Base-by-base conservation (phyloP, 139 green algal species). In the Mychonastes homosphaera region DNA sequence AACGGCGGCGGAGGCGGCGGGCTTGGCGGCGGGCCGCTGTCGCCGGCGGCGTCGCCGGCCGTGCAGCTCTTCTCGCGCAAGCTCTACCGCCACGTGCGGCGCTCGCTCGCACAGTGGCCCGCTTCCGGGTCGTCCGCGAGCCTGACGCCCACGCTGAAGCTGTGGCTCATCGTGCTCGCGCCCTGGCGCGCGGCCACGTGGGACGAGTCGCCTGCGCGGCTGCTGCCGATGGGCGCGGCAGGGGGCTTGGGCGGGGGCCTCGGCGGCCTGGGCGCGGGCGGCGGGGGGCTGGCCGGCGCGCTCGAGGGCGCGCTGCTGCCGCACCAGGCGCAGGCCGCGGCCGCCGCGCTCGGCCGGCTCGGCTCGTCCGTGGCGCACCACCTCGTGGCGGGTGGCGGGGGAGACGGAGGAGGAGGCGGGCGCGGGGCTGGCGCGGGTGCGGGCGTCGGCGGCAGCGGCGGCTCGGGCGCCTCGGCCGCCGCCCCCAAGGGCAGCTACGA, bases 11-110 rank as follows among this genome's bases (percentile, higher is more conserved):
- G n/a, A n/a, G n/a, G n/a, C n/a, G n/a, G n/a, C n/a, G n/a, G n/a
- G n/a, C n/a, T n/a, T n/a, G n/a, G n/a, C n/a, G n/a, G n/a, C n/a
- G n/a, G n/a, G n/a, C n/a, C n/a, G n/a, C n/a, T n/a, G n/a, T n/a
- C n/a, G n/a, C n/a, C n/a, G n/a, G n/a, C n/a, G n/a, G n/a, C n/a
- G n/a, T n/a, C n/a, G 2, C 44, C 63, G 3, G 63, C 63, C 3
- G 64, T 78, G 40, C 82, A 92, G 65, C 78, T 74, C 1, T 53
- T 84, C 38, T 66, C 64, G 6, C 62, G 73, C 2, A 79, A 80
- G 38, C 43, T 92, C 46, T 92, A 83, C 73, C 68, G 80, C 35
- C 72, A 84, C 36, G 74, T 90, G 28, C 63, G 73, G 21, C 62
- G 80, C 18, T 72, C 76, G 4, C 65, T 92, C 35, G 56, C 65